Percentiles rank a stretch among this genome's conserved stretches.
Evolutionary conservation across 2,329 filamentous ascomycete genomes (phyloP).

Genomic region (Ophiostoma fasciatum): DNA sequence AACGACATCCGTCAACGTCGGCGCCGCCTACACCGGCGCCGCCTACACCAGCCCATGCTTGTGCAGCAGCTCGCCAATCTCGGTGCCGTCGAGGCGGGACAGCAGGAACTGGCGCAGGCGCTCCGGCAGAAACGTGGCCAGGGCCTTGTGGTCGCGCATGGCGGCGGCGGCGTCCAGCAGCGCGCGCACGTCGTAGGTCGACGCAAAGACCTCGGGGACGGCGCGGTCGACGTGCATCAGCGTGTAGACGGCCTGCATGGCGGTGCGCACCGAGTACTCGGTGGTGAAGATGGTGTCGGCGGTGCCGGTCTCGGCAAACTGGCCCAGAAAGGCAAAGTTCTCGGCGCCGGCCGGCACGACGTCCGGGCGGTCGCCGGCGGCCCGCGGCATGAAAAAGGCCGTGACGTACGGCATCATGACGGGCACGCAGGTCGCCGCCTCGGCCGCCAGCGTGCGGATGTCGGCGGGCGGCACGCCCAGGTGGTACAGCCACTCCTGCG

Average conservation of each 20-base stretch:
- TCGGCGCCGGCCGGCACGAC: conserved; percentile 21
- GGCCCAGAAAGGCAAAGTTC: conserved; percentile 25
- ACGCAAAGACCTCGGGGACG: conserved; percentile 17
- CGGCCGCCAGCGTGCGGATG: conserved; percentile 14
- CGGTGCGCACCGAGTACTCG: conserved; percentile 23
- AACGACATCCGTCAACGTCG: neutral
- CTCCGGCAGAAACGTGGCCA: conserved; percentile 11
- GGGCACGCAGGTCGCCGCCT: conserved; percentile 20
- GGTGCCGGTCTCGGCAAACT: conserved; percentile 24
- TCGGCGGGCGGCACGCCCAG: conserved; percentile 18
- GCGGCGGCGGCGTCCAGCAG: conserved; percentile 13
- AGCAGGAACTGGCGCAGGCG: conserved; percentile 9
- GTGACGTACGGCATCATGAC: conserved; percentile 26
- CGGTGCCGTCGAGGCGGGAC: conserved; percentile 9
- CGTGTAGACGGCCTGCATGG: conserved; percentile 21
- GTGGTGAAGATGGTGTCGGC: conserved; percentile 23
- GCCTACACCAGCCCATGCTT: conserved; percentile 10
- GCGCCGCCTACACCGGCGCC: neutral
- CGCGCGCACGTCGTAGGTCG: conserved; percentile 15
- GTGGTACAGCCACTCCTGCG: conserved; percentile 23
- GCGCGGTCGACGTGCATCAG: conserved; percentile 16
- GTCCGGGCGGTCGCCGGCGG: conserved; percentile 21
- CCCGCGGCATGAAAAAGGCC: conserved; percentile 21
- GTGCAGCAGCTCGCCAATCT: conserved; percentile 10
- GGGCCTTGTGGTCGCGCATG: conserved; percentile 13